These are phyloP conservation scores for Mucor lusitanicus DNA, from an alignment of 371 early-diverging fungal species.

Conservation along the genomic window DNA sequence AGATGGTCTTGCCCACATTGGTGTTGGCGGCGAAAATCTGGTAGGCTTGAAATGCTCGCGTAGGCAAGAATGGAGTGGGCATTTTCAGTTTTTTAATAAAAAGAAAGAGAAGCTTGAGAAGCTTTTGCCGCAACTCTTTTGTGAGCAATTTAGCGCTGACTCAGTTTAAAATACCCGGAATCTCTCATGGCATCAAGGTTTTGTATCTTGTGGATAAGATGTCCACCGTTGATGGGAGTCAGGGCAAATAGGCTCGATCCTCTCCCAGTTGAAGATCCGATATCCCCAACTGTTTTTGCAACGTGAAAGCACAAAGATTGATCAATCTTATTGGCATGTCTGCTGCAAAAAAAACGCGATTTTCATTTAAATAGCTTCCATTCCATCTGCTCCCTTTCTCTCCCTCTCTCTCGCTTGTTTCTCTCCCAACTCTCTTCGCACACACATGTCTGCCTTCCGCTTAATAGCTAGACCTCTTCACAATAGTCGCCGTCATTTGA, in stretches of 20 bases:
- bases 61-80: slow-evolving; percentile 50
- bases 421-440: not conserved
- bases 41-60: slow-evolving; percentile 66
- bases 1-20: slow-evolving; percentile 83
- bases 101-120: slow-evolving; percentile 3
- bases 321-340: slow-evolving; percentile 1
- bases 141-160: not conserved
- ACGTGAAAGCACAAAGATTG: not conserved
- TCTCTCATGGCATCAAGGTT: not conserved
- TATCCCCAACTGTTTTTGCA: slow-evolving; percentile 18
- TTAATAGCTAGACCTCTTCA: slow-evolving; percentile 40
- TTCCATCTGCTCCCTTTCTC: not conserved
- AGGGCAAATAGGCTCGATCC: not conserved
- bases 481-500: slow-evolving; percentile 42
- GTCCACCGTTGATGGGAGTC: not conserved
- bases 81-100: slow-evolving; percentile 16
- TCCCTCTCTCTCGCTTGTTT: slow-evolving; percentile 17
- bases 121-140: not conserved
- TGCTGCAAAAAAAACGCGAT: not conserved
- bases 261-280: not conserved
- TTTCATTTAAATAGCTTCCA: slow-evolving; percentile 1
- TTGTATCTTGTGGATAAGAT: too few relatives aligned
- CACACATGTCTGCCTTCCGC: slow-evolving; percentile 46
- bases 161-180: slow-evolving; percentile 12
- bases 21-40: slow-evolving; percentile 84